Base-by-base conservation (phyloP, 257 asterid species). In the Lantana camara region DNA sequence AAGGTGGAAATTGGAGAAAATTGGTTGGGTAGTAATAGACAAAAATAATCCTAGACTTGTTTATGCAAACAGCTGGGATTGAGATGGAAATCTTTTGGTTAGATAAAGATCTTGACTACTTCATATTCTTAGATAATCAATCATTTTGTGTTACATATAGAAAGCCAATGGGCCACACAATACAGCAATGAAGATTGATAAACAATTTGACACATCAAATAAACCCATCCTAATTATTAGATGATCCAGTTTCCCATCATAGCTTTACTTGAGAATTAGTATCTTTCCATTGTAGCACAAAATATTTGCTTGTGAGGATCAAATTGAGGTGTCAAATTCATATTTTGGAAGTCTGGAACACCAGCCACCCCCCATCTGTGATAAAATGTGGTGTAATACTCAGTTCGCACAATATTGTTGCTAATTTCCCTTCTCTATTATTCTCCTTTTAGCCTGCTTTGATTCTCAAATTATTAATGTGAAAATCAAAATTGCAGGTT, bases 401-500 rank as follows among this genome's bases (percentile, higher is more conserved):
- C n/a, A n/a, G n/a, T n/a, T n/a, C n/a, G n/a, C n/a, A n/a, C n/a
- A n/a, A n/a, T n/a, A n/a, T n/a, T n/a, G n/a, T n/a, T n/a, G n/a
- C n/a, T n/a, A n/a, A n/a, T n/a, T n/a, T n/a, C n/a, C n/a, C n/a
- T n/a, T n/a, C n/a, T n/a, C n/a, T n/a, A n/a, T n/a, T n/a, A n/a
- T n/a, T n/a, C n/a, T n/a, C n/a, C n/a, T n/a, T n/a, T n/a, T n/a
- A n/a, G n/a, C n/a, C n/a, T n/a, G n/a, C n/a, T n/a, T n/a, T n/a
- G n/a, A n/a, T n/a, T n/a, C n/a, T n/a, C n/a, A n/a, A 9, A 10
- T 35, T 35, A 14, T 52, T 68, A 63, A 69, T 12, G 9, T 60
- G 50, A 41, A 22, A 40, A 45, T n/a, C 16, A 50, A 69, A 48
- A 41, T 14, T 81, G 72, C 77, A 90, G 99, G 97, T 94, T 60